A percentile compares a stretch with the other conserved stretches of the same genome.
Conservation (phyloP, 805 yeast genomes). For the Candida xiaguanensis region DNA sequence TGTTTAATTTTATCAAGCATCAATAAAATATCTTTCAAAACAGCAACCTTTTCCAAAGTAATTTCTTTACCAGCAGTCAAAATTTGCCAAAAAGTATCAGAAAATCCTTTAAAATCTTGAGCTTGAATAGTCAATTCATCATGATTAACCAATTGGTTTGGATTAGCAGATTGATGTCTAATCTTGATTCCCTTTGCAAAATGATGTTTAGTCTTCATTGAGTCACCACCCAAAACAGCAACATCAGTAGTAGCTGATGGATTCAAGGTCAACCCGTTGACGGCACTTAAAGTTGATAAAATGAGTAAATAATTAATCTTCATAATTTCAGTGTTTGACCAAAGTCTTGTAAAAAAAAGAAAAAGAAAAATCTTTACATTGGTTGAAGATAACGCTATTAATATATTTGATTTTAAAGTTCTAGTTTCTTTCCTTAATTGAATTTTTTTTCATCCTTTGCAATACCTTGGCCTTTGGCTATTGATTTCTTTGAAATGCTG, state of each 20-base stretch:
- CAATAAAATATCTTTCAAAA: constrained; percentile 8
- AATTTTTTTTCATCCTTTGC: too few species aligned
- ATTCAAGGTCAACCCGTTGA: constrained; percentile 6
- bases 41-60: constrained; percentile 7
- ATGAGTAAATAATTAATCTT: constrained; percentile 6
- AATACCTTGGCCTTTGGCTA: not conserved
- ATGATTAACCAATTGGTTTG: constrained; percentile 4
- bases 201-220: constrained; percentile 5
- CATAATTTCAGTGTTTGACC: constrained; percentile 2
- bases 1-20: constrained; percentile 7
- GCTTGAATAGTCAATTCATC: constrained; percentile 4
- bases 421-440: not conserved
- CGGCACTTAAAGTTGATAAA: constrained; percentile 5
- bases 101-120: constrained; percentile 8
- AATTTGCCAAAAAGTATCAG: constrained; percentile 8
- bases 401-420: not conserved
- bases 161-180: constrained; percentile 1
- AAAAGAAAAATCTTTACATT: not conserved
- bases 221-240: constrained; percentile 3
- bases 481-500: constrained; percentile 1
- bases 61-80: constrained; percentile 8
- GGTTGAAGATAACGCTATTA: not conserved
- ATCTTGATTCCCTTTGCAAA: constrained; percentile 5
- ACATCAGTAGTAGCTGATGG: constrained; percentile 7
- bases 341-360: not conserved